Base-by-base conservation (phyloP, 2,329 filamentous ascomycete species). In the Cercospora sojina region DNA sequence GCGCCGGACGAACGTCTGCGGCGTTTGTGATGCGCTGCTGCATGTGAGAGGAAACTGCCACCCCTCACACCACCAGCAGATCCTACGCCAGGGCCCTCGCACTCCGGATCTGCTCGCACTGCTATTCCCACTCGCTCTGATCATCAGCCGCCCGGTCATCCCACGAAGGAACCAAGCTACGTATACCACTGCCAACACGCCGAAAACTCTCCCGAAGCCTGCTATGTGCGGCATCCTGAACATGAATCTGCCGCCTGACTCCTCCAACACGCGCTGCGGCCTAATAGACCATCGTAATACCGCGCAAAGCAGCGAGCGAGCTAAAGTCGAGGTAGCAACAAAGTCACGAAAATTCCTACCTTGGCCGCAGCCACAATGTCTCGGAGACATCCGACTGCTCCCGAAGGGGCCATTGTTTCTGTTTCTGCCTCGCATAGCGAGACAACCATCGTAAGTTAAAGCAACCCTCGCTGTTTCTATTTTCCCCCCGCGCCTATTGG, bases 331-430 rank as follows among this genome's bases (percentile, higher is more conserved):
- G n/a, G 41, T 47, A 41, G 38, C 16, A 43, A 18, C 38, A 32
- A 18, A 62, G 29, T 55, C 43, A 29, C 29, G 27, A 41, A 16
- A 16, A 35, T 3, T 35, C 12, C 31, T 13, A 35, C 31, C 12
- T 32, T 35, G 13, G 35, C 16, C 35, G 35, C 35, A 49, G 59
- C 59, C 43, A 55, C 59, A 49, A 41, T 56, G 60, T 62, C 60
- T 62, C 60, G 60, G 60, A 55, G 47, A 38, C 47, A 41, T 49
- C 60, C 31, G 20, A 56, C 32, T 25, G 2, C 47, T 56, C 16
- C 23, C 53, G 49, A 18, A 41, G n/a, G 35, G 43, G 31, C 31
- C 31, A 62, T 62, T 55, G 29, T 62, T 55, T n/a, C n/a, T 35
- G 55, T 41, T 41, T 38, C 35, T 38, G 13, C 18, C 18, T 32